phyloP scores from a whole-genome alignment of 1,284 basidiomycete genomes.

The Cystobasidiaceae sp. region DNA sequence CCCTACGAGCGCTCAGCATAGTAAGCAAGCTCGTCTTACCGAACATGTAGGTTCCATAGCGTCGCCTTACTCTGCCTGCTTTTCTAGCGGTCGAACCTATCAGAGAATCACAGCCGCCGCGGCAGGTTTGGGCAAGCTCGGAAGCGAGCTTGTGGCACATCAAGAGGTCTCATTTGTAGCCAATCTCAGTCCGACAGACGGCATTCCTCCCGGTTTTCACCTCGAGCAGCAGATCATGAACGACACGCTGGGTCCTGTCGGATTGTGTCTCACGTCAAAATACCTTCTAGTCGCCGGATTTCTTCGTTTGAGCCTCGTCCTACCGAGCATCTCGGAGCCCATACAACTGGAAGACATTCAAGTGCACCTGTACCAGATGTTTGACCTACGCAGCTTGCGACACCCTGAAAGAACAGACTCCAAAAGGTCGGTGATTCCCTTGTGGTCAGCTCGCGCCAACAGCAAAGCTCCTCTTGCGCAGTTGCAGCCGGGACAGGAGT shows the following conservation, averaged over 20 bases:
- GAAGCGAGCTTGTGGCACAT: conserved; percentile 5
- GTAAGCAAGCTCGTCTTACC: neutral
- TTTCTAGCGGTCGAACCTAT: conserved; percentile 20
- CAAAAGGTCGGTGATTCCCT: conserved; percentile 4
- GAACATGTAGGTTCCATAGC: no score
- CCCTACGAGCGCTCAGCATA: conserved; percentile 19
- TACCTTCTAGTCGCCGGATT: conserved; percentile 26
- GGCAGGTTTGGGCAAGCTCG: conserved; percentile 14
- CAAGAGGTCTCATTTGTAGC: conserved; percentile 1
- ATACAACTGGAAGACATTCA: conserved; percentile 26
- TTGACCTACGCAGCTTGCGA: conserved; percentile 1
- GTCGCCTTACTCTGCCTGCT: neutral
- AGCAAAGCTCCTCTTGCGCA: conserved; percentile 5
- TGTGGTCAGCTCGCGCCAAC: neutral
- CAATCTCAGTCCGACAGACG: conserved; percentile 20
- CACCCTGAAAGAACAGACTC: neutral
- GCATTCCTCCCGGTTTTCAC: conserved; percentile 20
- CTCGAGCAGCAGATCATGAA: conserved; percentile 8
- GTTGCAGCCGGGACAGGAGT: conserved; percentile 10
- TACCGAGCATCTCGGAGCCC: conserved; percentile 1
- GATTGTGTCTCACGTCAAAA: conserved; percentile 16
- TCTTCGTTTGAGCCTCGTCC: conserved; percentile 6
- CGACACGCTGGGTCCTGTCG: conserved; percentile 22
- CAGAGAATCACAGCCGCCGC: conserved; percentile 20
- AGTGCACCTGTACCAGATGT: conserved; percentile 17